Base-by-base conservation (phyloP, 768 basidiomycete genomes). In the Termitomyces sp. region DNA sequence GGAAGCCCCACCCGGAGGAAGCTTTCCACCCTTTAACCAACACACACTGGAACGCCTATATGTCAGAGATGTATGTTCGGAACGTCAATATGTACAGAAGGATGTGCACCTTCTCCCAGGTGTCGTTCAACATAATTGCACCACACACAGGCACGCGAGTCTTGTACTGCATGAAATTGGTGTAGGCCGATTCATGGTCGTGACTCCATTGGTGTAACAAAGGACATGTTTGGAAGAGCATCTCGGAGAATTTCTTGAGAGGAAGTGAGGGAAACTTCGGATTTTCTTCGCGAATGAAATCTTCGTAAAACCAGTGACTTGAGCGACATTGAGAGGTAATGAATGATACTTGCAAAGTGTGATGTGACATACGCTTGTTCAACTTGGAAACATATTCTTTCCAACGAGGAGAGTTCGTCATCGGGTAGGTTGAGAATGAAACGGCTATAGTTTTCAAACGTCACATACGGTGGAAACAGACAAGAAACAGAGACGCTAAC, bases 241-340 rank as follows among this genome's bases (percentile, higher is more conserved):
- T 89, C 50, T 89, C 88, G 31, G 94, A 96, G 74, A 99, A 99
- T 66, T 85, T 88, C 77, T 95, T 94, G 64, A 98, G 84, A 17
- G 88, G 84, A 59, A 94, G 78, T 1, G 94, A 90, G 1, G 94
- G 96, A 42, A 98, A 86, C 57, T 85, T 83, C 9, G 88, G 86
- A 56, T 94, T 90, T 72, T 90, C 84, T 69, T 95, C 94, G 42
- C 97, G 90, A 61, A 98, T 86, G 65, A 97, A 98, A 71, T 99
- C 97, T 77, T 98, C 97, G 66, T 99, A 99, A 72, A 92, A 99
- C 96, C 96, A 99, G 70, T 98, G 96, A n/a, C 95, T 97, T 14
- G 67, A 34, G 34, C 41, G 19, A 48, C 49, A 42, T 59, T 61
- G 62, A 62, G 46, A 29, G 55, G 52, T 3, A 61, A 56, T 45